Base-by-base conservation (phyloP, 352 stramenopile genomes). In the Pythium sp. region DNA sequence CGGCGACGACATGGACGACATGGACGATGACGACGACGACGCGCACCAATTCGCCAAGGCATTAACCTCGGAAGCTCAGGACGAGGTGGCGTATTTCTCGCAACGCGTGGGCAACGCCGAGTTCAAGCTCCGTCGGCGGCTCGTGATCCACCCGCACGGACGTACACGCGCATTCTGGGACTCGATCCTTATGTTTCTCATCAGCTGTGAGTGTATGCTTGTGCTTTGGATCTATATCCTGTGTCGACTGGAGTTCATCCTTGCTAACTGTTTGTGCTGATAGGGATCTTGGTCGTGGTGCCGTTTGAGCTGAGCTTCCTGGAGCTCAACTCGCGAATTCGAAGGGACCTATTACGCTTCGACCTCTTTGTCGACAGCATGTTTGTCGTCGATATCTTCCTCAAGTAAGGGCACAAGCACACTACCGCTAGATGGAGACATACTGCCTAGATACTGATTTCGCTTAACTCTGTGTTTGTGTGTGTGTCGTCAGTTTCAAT, bases 281-380 rank as follows among this genome's bases (percentile, higher is more conserved):
- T 8, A 92, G 82, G 84, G 82, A 72, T 92, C 36, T 68, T 91
- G 18, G 28, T 90, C 34, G 74, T 79, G 3, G 80, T 89, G 5
- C 84, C 86, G 47, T 89, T 93, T 58, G 84, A 94, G 71, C 75
- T 94, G 8, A 84, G 77, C 47, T 93, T 94, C 53, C 34, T 69
- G 6, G 76, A 84, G 55, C 76, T 90, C 51, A 62, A 66, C 6
- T 30, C 64, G 7, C 1, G 28, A 14, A 65, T 81, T 11, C 78
- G 81, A n/a, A 68, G 72, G 41, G 61, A 47, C 6, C 78, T 92
- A 28, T 53, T 89, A 3, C 74, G 72, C 14, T 67, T 90, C 30
- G 86, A 94, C 60, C 71, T 87, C 18, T 80, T 87, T 49, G 70
- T 94, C 8, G 86, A 94, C 65, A 53, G 38, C 15, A 77, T 92